Conservation (phyloP, 2,329 filamentous ascomycete genomes). For the Aspergillus candidus region DNA sequence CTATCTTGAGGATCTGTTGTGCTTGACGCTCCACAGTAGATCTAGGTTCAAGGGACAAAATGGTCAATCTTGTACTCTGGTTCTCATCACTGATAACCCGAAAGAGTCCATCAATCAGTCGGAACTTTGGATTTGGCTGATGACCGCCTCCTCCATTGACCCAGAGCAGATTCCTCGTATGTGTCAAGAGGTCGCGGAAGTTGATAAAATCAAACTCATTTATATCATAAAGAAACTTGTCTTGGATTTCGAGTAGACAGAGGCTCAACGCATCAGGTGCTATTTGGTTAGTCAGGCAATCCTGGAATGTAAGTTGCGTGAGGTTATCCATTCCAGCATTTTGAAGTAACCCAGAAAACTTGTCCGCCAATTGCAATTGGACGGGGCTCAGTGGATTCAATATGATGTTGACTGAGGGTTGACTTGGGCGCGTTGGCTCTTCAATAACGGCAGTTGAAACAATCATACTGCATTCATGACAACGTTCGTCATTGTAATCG, state of each 20-base stretch:
- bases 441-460: constrained; percentile 8
- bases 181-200: constrained; percentile 1
- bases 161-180: constrained; percentile 6
- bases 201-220: not conserved
- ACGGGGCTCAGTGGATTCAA: not conserved
- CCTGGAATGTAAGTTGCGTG: not conserved
- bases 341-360: not conserved
- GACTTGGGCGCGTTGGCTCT: not conserved
- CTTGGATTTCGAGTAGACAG: constrained; percentile 3
- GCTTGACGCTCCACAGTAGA: not conserved
- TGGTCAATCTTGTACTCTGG: constrained; percentile 1
- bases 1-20: constrained; percentile 2
- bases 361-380: not conserved
- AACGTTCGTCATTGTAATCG: constrained; percentile 9
- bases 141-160: constrained; percentile 7
- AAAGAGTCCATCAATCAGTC: constrained; percentile 10
- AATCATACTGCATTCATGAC: constrained; percentile 8
- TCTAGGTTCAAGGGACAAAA: constrained; percentile 2
- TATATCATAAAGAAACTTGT: constrained; percentile 4
- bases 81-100: constrained; percentile 6
- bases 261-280: constrained; percentile 1
- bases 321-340: not conserved
- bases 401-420: not conserved
- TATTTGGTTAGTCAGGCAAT: not conserved
- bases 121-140: constrained; percentile 4